Conservation (phyloP, 2,329 filamentous ascomycete genomes). For the Xylaria sp. region DNA sequence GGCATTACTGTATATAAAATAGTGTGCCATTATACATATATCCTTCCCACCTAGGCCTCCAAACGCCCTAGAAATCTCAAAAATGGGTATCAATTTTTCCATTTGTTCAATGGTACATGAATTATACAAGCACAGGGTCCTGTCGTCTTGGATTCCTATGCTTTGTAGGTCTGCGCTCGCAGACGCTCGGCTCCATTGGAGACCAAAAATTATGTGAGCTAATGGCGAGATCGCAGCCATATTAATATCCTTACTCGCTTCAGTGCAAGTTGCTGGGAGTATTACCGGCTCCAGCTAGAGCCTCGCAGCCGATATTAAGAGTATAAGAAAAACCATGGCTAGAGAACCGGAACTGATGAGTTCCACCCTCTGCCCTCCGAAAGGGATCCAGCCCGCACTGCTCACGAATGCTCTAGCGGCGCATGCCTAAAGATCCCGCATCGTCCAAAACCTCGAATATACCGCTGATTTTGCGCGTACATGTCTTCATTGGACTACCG, state of each 20-base stretch:
- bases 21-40: background rate
- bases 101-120: slow-evolving; percentile 23
- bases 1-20: slow-evolving; percentile 13
- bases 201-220: background rate
- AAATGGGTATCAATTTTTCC: slow-evolving; percentile 32
- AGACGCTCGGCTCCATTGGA: background rate
- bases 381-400: too few relatives aligned
- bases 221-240: background rate
- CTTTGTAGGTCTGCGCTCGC: background rate
- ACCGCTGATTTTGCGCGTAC: slow-evolving; percentile 43
- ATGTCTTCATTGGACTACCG: slow-evolving; percentile 34
- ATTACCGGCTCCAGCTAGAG: background rate
- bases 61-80: slow-evolving; percentile 28
- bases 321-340: background rate
- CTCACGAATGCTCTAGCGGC: slow-evolving; percentile 3
- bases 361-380: background rate
- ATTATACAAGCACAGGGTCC: slow-evolving; percentile 11
- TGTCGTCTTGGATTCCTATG: slow-evolving; percentile 6
- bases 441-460: slow-evolving; percentile 45
- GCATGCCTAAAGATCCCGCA: slow-evolving; percentile 6
- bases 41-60: background rate
- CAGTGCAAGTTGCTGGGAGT: background rate
- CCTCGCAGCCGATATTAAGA: background rate
- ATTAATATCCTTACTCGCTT: background rate
- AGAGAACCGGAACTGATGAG: background rate